Percentiles rank a stretch among this genome's conserved stretches.
phyloP scores from a whole-genome alignment of 148 eudicot genomes.

The Vaccinium darrowii region DNA sequence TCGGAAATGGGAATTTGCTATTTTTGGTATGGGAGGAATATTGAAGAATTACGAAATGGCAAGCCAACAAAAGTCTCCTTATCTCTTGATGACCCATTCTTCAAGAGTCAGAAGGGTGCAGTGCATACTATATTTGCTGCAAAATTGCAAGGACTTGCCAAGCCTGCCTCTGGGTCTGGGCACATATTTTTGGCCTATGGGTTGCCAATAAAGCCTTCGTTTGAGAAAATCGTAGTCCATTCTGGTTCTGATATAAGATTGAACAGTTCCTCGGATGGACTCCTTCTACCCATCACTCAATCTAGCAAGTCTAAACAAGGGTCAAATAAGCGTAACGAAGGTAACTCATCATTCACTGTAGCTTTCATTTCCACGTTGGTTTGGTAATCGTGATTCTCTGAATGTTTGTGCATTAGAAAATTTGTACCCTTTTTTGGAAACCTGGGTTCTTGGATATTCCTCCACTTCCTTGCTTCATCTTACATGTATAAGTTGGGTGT shows the following conservation, averaged over 20 bases:
- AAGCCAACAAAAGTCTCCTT: conserved; percentile 68
- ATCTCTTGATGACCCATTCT: conserved; percentile 38
- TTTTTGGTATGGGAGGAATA: conserved; percentile 72
- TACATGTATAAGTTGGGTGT: background rate
- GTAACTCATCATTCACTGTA: conserved; percentile 35
- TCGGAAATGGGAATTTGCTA: conserved; percentile 86
- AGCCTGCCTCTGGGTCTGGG: conserved; percentile 47
- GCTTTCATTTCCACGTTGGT: background rate
- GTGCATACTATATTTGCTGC: conserved; percentile 69
- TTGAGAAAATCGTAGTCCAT: conserved; percentile 72
- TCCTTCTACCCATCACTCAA: conserved; percentile 64
- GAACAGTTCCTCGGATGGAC: conserved; percentile 53
- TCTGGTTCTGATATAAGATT: conserved; percentile 62
- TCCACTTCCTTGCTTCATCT: background rate
- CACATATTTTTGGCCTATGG: conserved; percentile 80
- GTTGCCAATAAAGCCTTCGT: conserved; percentile 68
- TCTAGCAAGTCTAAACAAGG: conserved; percentile 60
- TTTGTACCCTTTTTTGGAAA: background rate
- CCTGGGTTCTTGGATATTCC: background rate
- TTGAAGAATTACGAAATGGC: conserved; percentile 58
- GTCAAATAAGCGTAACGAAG: conserved; percentile 43
- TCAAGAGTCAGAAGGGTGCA: conserved; percentile 47
- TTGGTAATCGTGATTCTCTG: background rate
- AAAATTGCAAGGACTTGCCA: conserved; percentile 52
- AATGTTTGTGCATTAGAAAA: conserved; percentile 2